Percentiles rank a stretch among this genome's conserved stretches.
Conservation (phyloP, 768 basidiomycete species). For the Asterophora parasitica region DNA sequence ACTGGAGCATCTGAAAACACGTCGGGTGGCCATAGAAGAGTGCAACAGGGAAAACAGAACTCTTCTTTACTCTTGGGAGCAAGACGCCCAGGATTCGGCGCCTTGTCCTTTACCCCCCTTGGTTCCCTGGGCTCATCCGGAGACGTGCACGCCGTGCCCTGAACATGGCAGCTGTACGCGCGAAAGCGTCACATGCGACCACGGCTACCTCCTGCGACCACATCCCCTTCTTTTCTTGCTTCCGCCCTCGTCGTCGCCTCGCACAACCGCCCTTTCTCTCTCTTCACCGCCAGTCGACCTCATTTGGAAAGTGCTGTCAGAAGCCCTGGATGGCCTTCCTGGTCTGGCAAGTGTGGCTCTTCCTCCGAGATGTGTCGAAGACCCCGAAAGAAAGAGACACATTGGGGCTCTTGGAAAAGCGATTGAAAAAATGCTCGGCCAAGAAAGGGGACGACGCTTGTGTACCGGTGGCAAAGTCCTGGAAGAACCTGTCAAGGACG, state of each 20-base stretch:
- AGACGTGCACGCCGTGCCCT: slow-evolving; percentile 69
- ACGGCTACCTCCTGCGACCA: slow-evolving; percentile 59
- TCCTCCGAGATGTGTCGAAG: slow-evolving; percentile 72
- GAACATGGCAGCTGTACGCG: slow-evolving; percentile 60
- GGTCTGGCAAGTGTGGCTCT: slow-evolving; percentile 73
- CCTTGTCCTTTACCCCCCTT: slow-evolving; percentile 52
- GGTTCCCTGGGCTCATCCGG: slow-evolving; percentile 53
- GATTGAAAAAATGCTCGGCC: slow-evolving; percentile 58
- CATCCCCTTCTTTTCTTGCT: slow-evolving; percentile 51
- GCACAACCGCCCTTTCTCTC: slow-evolving; percentile 38
- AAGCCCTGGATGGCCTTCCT: slow-evolving; percentile 62
- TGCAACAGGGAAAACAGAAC: slow-evolving; percentile 61
- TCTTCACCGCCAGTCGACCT: slow-evolving; percentile 35
- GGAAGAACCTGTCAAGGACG: slow-evolving; percentile 29
- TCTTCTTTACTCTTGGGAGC: slow-evolving; percentile 26
- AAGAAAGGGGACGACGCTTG: slow-evolving; percentile 58
- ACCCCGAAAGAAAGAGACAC: slow-evolving; percentile 64
- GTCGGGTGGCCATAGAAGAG: slow-evolving; percentile 41
- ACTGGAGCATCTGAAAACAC: slow-evolving; percentile 44
- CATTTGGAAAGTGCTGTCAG: slow-evolving; percentile 44
- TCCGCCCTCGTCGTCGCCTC: slow-evolving; percentile 32
- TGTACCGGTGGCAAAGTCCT: slow-evolving; percentile 48
- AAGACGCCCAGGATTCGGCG: slow-evolving; percentile 23
- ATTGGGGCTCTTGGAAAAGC: slow-evolving; percentile 73
- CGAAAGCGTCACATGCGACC: slow-evolving; percentile 58